phyloP scores from a whole-genome alignment of 140 eudicot genomes.

The Senecio squalidus region DNA sequence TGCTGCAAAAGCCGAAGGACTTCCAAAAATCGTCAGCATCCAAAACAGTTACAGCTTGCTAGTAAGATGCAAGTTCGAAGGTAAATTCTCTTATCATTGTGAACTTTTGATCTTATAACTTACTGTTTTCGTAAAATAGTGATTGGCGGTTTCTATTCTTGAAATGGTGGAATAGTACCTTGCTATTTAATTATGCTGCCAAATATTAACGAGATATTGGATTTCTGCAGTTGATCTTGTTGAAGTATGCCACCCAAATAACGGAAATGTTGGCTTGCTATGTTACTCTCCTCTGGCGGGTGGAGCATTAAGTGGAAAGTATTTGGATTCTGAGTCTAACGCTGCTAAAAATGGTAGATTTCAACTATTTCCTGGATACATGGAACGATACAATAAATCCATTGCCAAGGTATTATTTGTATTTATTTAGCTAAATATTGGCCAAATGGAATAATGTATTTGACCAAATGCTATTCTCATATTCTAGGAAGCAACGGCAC shows the following conservation, averaged over 20 bases:
- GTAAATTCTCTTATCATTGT: constrained; percentile 30
- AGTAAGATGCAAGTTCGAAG: constrained; percentile 74
- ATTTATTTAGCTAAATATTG: too few relatives aligned
- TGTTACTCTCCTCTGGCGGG: constrained; percentile 94
- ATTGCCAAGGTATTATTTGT: constrained; percentile 55
- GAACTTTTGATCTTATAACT: constrained; percentile 5
- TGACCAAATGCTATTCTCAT: constrained; percentile 8
- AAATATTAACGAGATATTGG: too few relatives aligned
- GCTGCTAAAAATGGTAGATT: constrained; percentile 82
- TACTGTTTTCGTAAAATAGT: too few relatives aligned
- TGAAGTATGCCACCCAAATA: constrained; percentile 97
- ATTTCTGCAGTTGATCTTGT: constrained; percentile 80
- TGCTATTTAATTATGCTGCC: too few relatives aligned
- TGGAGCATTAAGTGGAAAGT: constrained; percentile 80
- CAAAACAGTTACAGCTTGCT: constrained; percentile 88
- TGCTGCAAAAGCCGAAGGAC: constrained; percentile 77
- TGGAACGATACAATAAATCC: constrained; percentile 87
- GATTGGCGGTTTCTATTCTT: too few relatives aligned
- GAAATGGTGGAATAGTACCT: too few relatives aligned
- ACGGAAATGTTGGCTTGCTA: constrained; percentile 84
- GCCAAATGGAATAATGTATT: too few relatives aligned
- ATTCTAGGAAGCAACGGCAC: constrained; percentile 69
- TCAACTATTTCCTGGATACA: constrained; percentile 84
- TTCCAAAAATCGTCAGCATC: constrained; percentile 92
- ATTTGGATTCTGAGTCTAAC: constrained; percentile 70